Percentiles rank a stretch among this genome's conserved stretches.
These are phyloP conservation scores for Rhizopus delemar DNA, from an alignment of 371 early-diverging fungal genomes.

Conservation along the genomic window DNA sequence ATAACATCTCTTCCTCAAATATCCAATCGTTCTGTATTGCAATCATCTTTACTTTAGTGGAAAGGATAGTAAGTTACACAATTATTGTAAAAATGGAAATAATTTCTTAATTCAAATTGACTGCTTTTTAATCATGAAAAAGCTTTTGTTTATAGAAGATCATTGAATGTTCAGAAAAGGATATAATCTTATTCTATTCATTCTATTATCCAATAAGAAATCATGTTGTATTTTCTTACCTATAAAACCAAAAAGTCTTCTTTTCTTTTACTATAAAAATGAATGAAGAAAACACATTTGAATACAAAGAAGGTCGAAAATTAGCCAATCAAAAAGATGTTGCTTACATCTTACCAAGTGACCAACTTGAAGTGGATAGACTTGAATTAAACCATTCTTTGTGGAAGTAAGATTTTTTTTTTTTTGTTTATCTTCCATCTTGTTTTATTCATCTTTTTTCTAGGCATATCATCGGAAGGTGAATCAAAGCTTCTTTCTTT, in stretches of 20 bases:
- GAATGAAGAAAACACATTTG: conserved; percentile 15
- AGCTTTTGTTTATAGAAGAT: too few species aligned
- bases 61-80: too few species aligned
- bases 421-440: neutral
- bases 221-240: neutral
- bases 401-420: conserved; percentile 29
- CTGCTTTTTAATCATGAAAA: too few species aligned
- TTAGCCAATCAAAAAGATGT: conserved; percentile 32
- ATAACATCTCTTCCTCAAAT: too few species aligned
- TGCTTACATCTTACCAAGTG: conserved; percentile 48
- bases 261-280: conserved; percentile 23
- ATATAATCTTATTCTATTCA: neutral
- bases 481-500: neutral
- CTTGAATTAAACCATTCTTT: conserved; percentile 40
- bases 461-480: conserved; percentile 14
- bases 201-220: conserved; percentile 2
- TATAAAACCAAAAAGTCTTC: neutral
- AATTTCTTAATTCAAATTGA: too few species aligned
- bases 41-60: too few species aligned
- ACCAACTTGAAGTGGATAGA: conserved; percentile 41
- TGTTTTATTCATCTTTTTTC: neutral
- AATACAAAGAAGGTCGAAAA: conserved; percentile 34
- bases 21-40: too few species aligned
- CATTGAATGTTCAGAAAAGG: too few species aligned
- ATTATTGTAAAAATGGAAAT: too few species aligned